phyloP scores from a whole-genome alignment of 163 green algal genomes.

The Scenedesmus sp. region DNA sequence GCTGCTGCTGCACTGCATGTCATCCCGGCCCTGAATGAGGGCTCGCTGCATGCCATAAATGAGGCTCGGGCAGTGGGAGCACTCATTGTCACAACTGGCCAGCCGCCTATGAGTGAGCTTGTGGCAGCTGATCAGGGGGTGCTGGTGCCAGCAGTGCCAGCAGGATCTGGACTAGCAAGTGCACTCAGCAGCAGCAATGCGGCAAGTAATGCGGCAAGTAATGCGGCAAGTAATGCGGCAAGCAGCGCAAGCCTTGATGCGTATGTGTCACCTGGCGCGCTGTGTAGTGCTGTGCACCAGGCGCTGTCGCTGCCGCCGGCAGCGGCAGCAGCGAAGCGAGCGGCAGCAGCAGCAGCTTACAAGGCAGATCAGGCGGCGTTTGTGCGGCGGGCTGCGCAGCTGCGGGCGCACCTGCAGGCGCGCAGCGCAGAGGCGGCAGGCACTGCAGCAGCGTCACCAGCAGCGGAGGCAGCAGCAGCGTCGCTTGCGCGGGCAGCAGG shows the following conservation, averaged over 20 bases:
- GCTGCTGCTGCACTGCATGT: slow-evolving; percentile 14
- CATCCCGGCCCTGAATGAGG: not conserved
- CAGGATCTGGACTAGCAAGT: too few relatives aligned
- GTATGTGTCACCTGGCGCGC: not conserved
- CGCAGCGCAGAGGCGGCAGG: not conserved
- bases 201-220: not conserved
- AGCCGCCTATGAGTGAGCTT: slow-evolving; percentile 22
- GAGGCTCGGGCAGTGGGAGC: not conserved
- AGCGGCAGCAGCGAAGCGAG: not conserved
- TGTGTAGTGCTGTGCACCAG: slow-evolving; percentile 11
- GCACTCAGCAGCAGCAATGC: not conserved
- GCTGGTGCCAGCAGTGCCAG: not conserved
- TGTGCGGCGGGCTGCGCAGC: not conserved
- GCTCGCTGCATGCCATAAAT: slow-evolving; percentile 4
- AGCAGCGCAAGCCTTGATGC: not conserved
- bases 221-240: not conserved
- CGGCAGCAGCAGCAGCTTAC: slow-evolving; percentile 2
- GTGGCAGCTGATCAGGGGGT: not conserved
- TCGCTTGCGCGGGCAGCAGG: not conserved
- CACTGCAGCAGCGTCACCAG: not conserved
- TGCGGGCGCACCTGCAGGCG: not conserved
- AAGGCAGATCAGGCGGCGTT: slow-evolving; percentile 1
- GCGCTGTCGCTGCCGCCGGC: not conserved
- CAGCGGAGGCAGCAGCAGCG: slow-evolving; percentile 18
- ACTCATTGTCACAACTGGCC: slow-evolving; percentile 1